These are phyloP conservation scores for Saturnispora silvae DNA, from an alignment of 805 yeast genomes.

Conservation along the genomic window DNA sequence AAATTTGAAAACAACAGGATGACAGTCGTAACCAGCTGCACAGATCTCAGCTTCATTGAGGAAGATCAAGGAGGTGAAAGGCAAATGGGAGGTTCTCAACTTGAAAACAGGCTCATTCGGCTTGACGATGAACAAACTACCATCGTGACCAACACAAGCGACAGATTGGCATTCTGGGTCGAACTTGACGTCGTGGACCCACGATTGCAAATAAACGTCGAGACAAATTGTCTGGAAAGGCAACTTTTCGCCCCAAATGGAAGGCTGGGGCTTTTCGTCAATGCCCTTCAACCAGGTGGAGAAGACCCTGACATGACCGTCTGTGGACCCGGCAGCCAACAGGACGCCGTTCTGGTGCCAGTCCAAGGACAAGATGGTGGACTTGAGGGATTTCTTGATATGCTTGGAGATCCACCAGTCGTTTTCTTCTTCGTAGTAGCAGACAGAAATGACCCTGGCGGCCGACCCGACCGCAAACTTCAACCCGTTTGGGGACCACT, in stretches of 20 bases:
- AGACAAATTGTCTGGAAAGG: constrained; percentile 92
- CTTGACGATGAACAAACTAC: constrained; percentile 70
- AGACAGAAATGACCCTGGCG: constrained; percentile 87
- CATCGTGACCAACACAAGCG: constrained; percentile 81
- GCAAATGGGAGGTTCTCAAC: constrained; percentile 60
- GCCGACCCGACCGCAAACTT: constrained; percentile 97
- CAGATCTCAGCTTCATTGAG: constrained; percentile 54
- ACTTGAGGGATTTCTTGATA: constrained; percentile 86
- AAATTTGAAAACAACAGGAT: constrained; percentile 60
- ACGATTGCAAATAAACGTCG: constrained; percentile 65
- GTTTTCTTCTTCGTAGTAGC: constrained; percentile 91
- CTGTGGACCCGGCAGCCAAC: constrained; percentile 85
- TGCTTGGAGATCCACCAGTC: constrained; percentile 99
- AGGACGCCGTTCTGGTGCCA: constrained; percentile 94
- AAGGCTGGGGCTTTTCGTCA: constrained; percentile 69
- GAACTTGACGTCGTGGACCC: constrained; percentile 88
- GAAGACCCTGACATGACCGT: constrained; percentile 84
- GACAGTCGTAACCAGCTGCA: constrained; percentile 89
- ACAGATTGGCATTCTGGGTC: constrained; percentile 68
- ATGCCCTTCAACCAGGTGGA: constrained; percentile 83
- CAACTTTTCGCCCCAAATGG: constrained; percentile 89
- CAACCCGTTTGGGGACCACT: constrained; percentile 91
- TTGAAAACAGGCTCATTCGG: constrained; percentile 45
- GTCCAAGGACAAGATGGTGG: constrained; percentile 70
- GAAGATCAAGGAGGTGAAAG: constrained; percentile 71